Conservation (phyloP, 768 basidiomycete species). For the Suillus ampliporus region DNA sequence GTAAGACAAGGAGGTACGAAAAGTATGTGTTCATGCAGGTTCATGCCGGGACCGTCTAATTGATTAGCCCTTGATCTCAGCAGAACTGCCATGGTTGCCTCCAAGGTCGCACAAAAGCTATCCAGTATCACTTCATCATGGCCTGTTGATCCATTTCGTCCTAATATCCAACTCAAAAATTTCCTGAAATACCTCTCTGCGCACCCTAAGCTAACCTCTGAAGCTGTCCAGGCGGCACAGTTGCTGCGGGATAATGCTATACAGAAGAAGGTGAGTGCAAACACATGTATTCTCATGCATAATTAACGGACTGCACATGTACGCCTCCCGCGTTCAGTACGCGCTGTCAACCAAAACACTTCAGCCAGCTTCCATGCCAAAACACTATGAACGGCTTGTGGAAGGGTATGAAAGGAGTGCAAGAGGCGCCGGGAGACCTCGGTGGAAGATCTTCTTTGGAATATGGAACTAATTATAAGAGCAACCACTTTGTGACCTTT, state of each 20-base stretch:
- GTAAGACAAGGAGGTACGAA: neutral
- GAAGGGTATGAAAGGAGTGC: constrained; percentile 79
- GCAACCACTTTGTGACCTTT: neutral
- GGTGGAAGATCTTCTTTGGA: constrained; percentile 86
- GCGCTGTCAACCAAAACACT: constrained; percentile 66
- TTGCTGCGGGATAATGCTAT: constrained; percentile 60
- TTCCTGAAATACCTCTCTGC: constrained; percentile 68
- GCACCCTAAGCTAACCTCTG: constrained; percentile 70
- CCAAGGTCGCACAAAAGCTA: constrained; percentile 56
- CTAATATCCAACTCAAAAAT: constrained; percentile 71
- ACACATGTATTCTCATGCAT: constrained; percentile 1
- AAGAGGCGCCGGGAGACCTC: constrained; percentile 75
- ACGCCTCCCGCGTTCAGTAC: constrained; percentile 52
- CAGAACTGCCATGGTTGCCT: constrained; percentile 32
- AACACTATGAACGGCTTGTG: constrained; percentile 73
- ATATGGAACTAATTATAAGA: constrained; percentile 53
- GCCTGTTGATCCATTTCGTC: constrained; percentile 77
- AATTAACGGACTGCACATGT: constrained; percentile 19
- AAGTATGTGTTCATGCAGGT: neutral
- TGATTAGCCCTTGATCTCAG: neutral
- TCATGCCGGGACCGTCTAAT: neutral
- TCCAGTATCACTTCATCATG: constrained; percentile 62
- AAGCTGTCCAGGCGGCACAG: constrained; percentile 63
- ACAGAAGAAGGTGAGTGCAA: constrained; percentile 56
- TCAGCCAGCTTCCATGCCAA: constrained; percentile 71